These are phyloP conservation scores for Ogataea trehaloabstinens DNA, from an alignment of 805 yeast species.

Conservation along the genomic window DNA sequence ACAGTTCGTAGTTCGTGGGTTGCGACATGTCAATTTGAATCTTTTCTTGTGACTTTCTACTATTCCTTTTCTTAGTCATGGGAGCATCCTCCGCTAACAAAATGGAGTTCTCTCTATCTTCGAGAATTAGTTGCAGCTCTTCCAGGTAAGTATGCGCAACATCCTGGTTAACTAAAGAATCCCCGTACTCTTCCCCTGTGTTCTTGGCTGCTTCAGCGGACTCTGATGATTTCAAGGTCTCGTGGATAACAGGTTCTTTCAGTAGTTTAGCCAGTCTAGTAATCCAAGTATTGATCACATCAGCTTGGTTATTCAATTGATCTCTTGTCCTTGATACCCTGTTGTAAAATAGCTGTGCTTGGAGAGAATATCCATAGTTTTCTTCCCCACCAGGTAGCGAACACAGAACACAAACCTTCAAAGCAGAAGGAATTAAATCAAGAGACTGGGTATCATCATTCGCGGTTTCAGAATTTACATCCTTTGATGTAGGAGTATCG, in stretches of 20 bases:
- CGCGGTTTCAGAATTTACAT: not conserved
- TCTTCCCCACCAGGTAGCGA: slow-evolving; percentile 5
- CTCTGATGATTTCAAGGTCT: too few relatives aligned
- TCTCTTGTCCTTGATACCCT: slow-evolving; percentile 22
- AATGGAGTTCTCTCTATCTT: slow-evolving; percentile 41
- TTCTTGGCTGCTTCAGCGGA: slow-evolving; percentile 13
- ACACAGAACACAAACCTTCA: slow-evolving; percentile 6
- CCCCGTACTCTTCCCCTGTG: slow-evolving; percentile 76
- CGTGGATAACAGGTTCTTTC: slow-evolving; percentile 41
- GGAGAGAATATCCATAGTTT: slow-evolving; percentile 17
- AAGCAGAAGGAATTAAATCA: not conserved
- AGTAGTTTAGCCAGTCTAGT: slow-evolving; percentile 41
- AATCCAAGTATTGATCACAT: slow-evolving; percentile 51
- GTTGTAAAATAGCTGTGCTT: slow-evolving; percentile 23
- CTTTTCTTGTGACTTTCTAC: slow-evolving; percentile 11
- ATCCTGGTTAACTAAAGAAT: slow-evolving; percentile 74
- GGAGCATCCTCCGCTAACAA: slow-evolving; percentile 27
- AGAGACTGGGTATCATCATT: not conserved
- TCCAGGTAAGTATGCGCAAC: slow-evolving; percentile 58
- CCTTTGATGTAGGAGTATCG: slow-evolving; percentile 4
- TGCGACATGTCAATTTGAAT: slow-evolving; percentile 12
- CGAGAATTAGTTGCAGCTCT: slow-evolving; percentile 46
- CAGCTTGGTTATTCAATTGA: slow-evolving; percentile 52
- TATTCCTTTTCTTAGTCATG: slow-evolving; percentile 7
- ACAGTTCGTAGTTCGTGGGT: slow-evolving; percentile 30